Evolutionary conservation across 1,284 basidiomycete species (phyloP).

Genomic region (Athelia sp.): DNA sequence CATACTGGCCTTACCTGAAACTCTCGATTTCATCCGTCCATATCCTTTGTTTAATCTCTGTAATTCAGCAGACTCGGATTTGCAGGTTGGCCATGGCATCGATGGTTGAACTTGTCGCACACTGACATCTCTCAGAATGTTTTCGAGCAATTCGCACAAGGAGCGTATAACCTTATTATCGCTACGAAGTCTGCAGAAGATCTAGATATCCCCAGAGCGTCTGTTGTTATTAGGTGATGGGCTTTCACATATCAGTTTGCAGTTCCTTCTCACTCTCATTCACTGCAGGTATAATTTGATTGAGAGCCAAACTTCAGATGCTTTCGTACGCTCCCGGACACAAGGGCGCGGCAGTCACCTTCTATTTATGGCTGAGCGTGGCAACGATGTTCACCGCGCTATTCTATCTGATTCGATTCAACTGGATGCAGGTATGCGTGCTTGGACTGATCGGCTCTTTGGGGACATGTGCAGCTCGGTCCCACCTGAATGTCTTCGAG

Average conservation of each 20-base stretch:
- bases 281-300: slow-evolving; percentile 51
- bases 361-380: slow-evolving; percentile 59
- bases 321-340: slow-evolving; percentile 42
- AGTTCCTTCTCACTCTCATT: slow-evolving; percentile 1
- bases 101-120: slow-evolving; percentile 1
- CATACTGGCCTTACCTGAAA: slow-evolving; percentile 35
- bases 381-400: slow-evolving; percentile 48
- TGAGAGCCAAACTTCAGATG: slow-evolving; percentile 56
- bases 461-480: slow-evolving; percentile 33
- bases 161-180: slow-evolving; percentile 58
- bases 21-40: slow-evolving; percentile 37
- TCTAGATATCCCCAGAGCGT: slow-evolving; percentile 47
- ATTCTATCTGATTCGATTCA: slow-evolving; percentile 33
- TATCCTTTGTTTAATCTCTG: slow-evolving; percentile 26
- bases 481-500: slow-evolving; percentile 39
- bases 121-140: slow-evolving; percentile 25
- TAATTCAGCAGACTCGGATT: slow-evolving; percentile 20
- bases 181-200: slow-evolving; percentile 54
- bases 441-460: slow-evolving; percentile 43
- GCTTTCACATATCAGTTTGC: not conserved
- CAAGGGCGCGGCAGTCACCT: slow-evolving; percentile 44
- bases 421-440: slow-evolving; percentile 27
- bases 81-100: slow-evolving; percentile 10
- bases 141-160: slow-evolving; percentile 42
- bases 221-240: slow-evolving; percentile 55